These are phyloP conservation scores for Casuarina equisetifolia DNA, from an alignment of 306 rosid genomes.

Conservation along the genomic window DNA sequence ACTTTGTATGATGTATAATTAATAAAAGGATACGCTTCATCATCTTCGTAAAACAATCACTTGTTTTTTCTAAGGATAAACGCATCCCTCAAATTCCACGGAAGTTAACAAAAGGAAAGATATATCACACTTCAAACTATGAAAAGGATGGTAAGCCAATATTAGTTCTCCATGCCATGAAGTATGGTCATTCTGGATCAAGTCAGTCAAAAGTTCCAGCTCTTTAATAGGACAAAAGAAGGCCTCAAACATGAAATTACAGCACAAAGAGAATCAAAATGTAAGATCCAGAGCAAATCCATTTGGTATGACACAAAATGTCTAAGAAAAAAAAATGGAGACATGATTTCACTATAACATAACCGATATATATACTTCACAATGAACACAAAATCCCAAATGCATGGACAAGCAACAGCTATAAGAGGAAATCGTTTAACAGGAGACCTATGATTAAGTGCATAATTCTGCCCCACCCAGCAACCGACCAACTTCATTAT, in stretches of 20 bases:
- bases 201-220: not conserved
- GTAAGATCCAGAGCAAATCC: not conserved
- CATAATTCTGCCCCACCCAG: slow-evolving; percentile 17
- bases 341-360: not conserved
- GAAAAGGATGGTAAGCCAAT: no score
- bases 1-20: not conserved
- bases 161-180: no score
- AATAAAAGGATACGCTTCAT: not conserved
- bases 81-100: no score
- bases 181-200: no score
- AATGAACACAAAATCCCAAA: not conserved
- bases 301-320: not conserved
- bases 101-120: no score
- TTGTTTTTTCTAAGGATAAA: not conserved
- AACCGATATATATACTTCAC: not conserved
- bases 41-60: not conserved
- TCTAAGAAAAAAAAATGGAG: slow-evolving; percentile 5
- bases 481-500: slow-evolving; percentile 26
- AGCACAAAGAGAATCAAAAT: not conserved
- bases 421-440: slow-evolving; percentile 18
- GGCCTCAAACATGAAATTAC: not conserved
- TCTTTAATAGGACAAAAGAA: not conserved
- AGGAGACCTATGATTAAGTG: slow-evolving; percentile 11
- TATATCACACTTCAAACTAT: no score
- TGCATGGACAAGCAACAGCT: slow-evolving; percentile 1